Evolutionary conservation across 1,139 yeast species (phyloP).

Genomic region (Candida anutae): DNA sequence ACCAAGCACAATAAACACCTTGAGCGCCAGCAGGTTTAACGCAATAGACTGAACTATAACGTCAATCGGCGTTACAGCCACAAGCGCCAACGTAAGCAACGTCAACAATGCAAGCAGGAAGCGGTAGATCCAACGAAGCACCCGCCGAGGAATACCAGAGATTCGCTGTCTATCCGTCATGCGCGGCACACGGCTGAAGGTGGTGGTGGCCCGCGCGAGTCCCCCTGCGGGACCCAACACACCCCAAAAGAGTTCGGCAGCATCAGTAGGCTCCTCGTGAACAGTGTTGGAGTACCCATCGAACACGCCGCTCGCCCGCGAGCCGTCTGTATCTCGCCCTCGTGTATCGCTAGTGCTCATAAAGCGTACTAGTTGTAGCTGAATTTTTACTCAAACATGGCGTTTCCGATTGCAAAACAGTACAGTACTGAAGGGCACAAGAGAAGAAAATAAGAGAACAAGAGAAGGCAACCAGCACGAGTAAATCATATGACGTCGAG

Average conservation of each 20-base stretch:
- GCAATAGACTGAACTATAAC: constrained; percentile 59
- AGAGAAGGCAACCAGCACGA: too few species aligned
- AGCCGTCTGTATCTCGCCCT: too few species aligned
- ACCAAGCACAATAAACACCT: constrained; percentile 67
- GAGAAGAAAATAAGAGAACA: too few species aligned
- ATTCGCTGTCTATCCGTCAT: constrained; percentile 3
- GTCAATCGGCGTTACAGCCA: constrained; percentile 69
- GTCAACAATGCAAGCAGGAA: constrained; percentile 46
- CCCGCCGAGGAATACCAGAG: constrained; percentile 26
- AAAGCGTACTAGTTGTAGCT: too few species aligned
- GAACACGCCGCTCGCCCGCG: too few species aligned
- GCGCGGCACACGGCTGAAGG: neutral
- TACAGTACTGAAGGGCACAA: too few species aligned
- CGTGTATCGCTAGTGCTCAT: too few species aligned
- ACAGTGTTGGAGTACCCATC: too few species aligned
- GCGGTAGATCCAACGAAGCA: constrained; percentile 47
- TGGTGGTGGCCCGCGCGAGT: neutral
- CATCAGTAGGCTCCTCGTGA: too few species aligned
- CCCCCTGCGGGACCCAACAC: neutral
- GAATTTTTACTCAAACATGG: too few species aligned
- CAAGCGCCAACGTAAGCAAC: constrained; percentile 35
- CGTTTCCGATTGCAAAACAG: too few species aligned
- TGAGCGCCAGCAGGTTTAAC: constrained; percentile 49
- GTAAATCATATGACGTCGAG: too few species aligned
- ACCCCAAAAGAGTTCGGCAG: neutral